Conservation (phyloP, 108 stramenopile genomes). For the Parietichytrium sp. region DNA sequence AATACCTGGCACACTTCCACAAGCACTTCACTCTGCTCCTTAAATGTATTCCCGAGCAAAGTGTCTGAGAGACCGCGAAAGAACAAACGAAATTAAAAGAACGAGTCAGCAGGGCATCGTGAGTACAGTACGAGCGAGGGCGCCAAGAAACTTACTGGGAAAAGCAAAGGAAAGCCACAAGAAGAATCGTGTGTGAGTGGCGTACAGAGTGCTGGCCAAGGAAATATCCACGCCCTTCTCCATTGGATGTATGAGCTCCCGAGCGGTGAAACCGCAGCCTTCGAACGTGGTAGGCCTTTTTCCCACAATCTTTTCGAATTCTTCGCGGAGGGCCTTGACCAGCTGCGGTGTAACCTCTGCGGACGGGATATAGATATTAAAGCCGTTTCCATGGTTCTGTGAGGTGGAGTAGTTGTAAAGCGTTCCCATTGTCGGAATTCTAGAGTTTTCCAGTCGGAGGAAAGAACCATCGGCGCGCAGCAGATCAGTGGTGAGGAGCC, state of each 20-base stretch:
- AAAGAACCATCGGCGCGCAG: slow-evolving; percentile 14
- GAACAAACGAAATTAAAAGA: too few species aligned
- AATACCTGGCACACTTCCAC: too few species aligned
- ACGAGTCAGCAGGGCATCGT: too few species aligned
- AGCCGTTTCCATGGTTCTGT: not conserved
- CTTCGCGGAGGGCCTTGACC: not conserved
- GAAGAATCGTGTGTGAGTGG: not conserved
- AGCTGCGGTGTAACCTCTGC: not conserved
- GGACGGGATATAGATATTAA: not conserved
- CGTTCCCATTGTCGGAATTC: not conserved
- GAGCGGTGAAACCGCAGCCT: not conserved
- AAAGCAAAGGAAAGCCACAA: not conserved
- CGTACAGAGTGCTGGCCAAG: not conserved
- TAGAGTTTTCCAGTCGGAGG: not conserved
- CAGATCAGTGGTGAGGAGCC: slow-evolving; percentile 32
- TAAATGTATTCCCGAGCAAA: too few species aligned
- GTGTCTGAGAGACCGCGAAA: too few species aligned
- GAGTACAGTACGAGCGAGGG: too few species aligned
- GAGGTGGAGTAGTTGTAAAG: slow-evolving; percentile 21
- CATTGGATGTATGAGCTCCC: not conserved
- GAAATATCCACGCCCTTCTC: not conserved
- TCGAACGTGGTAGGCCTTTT: not conserved
- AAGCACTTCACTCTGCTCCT: too few species aligned
- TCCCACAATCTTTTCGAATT: not conserved
- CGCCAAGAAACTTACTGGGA: too few species aligned